A percentile compares a stretch with the other conserved stretches of the same genome.
These are phyloP conservation scores for Fusarium subtropicale DNA, from an alignment of 2,329 filamentous ascomycete genomes.

Conservation along the genomic window DNA sequence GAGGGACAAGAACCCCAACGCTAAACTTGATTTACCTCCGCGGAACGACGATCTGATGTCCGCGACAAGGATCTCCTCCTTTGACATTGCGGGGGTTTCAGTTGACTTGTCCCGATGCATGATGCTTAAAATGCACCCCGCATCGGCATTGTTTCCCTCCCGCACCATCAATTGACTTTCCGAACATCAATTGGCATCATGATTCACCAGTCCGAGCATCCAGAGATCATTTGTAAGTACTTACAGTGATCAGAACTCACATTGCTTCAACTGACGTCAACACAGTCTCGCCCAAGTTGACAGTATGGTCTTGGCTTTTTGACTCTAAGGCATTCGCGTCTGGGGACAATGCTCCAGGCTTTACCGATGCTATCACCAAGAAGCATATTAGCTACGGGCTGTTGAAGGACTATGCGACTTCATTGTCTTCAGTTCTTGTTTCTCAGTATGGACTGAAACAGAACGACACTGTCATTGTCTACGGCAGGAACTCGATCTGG, in stretches of 20 bases:
- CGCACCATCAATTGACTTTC: neutral
- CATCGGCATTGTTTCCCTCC: neutral
- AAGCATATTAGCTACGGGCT: neutral
- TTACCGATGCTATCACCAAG: constrained; percentile 1
- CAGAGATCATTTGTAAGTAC: neutral
- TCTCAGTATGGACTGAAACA: neutral
- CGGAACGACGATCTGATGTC: neutral
- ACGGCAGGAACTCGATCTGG: constrained; percentile 3
- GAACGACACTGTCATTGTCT: neutral
- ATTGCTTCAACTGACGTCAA: rapidly evolving
- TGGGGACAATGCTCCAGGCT: neutral
- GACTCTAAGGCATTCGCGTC: neutral
- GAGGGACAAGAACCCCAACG: neutral
- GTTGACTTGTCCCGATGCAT: neutral
- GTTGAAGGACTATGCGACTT: neutral
- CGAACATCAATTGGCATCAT: neutral
- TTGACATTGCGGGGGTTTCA: neutral
- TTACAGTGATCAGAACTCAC: neutral
- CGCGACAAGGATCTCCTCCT: neutral
- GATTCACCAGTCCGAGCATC: neutral
- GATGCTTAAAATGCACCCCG: neutral
- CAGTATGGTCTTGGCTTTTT: constrained; percentile 1
- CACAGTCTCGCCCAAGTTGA: neutral
- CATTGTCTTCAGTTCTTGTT: neutral
- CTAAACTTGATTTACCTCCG: neutral